A percentile compares a stretch with the other conserved stretches of the same genome.
Conservation (phyloP, 768 basidiomycete genomes). For the Boletales sp. region DNA sequence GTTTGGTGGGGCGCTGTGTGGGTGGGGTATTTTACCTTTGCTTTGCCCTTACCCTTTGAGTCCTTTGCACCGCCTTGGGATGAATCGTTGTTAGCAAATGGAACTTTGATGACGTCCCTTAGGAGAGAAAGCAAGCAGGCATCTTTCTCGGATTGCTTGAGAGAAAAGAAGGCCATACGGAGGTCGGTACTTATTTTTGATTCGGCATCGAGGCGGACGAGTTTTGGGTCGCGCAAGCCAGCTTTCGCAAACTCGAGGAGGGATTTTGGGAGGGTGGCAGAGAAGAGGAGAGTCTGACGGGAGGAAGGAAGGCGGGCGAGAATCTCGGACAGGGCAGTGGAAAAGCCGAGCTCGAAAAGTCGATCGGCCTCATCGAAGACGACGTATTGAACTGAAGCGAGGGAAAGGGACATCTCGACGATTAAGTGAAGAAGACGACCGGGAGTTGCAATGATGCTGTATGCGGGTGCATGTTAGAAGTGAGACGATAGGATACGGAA, state of each 20-base stretch:
- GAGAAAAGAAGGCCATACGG: constrained; percentile 89
- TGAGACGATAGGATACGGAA: constrained; percentile 1
- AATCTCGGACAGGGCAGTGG: constrained; percentile 87
- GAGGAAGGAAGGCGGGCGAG: constrained; percentile 80
- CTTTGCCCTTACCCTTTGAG: constrained; percentile 52
- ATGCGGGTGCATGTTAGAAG: constrained; percentile 10
- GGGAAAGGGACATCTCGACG: constrained; percentile 94
- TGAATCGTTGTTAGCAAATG: constrained; percentile 41
- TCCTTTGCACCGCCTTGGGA: constrained; percentile 23
- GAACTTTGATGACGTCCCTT: constrained; percentile 84
- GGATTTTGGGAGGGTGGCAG: constrained; percentile 92
- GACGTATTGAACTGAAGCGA: constrained; percentile 82
- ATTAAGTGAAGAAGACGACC: constrained; percentile 95
- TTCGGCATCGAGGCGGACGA: constrained; percentile 95
- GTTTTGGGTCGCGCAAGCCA: constrained; percentile 87
- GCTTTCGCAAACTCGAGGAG: constrained; percentile 99
- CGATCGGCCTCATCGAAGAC: constrained; percentile 99
- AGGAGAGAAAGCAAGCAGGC: constrained; percentile 82
- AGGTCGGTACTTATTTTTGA: constrained; percentile 94
- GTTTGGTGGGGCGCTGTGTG: constrained; percentile 83
- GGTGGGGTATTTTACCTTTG: constrained; percentile 40
- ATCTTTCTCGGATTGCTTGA: constrained; percentile 93
- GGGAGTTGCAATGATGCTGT: constrained; percentile 94
- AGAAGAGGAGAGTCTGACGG: constrained; percentile 93
- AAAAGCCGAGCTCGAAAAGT: constrained; percentile 98